These are phyloP conservation scores for Vaccinium myrtillus DNA, from an alignment of 148 eudicot genomes.

Conservation along the genomic window DNA sequence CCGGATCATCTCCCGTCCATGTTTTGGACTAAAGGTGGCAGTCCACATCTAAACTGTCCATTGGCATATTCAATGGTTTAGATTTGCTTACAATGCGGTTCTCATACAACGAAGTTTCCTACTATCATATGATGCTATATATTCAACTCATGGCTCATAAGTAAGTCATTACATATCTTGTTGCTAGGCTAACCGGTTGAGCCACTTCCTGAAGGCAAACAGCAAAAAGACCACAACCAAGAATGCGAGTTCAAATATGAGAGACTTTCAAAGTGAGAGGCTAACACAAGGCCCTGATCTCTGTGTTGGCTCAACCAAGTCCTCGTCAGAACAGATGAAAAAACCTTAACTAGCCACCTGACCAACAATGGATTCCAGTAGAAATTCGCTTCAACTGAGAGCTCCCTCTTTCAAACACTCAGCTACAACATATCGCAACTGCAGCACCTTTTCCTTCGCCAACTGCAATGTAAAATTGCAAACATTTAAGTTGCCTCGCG, in stretches of 20 bases:
- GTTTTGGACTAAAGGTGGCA: too few species aligned
- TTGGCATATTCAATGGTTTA: too few species aligned
- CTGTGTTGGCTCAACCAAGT: background rate
- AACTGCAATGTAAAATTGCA: constrained; percentile 37
- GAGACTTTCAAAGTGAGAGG: background rate
- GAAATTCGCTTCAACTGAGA: constrained; percentile 32
- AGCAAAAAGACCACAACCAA: background rate
- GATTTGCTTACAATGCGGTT: background rate
- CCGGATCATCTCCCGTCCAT: too few species aligned
- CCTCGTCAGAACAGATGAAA: background rate
- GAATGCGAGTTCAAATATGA: background rate
- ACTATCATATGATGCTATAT: background rate
- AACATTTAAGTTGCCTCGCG: background rate
- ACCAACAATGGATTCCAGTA: background rate
- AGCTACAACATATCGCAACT: constrained; percentile 49
- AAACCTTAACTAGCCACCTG: background rate
- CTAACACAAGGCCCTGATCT: background rate
- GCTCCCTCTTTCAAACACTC: constrained; percentile 58
- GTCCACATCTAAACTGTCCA: too few species aligned
- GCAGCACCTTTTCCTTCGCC: constrained; percentile 62
- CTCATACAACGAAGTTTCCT: background rate
- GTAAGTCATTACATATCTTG: background rate
- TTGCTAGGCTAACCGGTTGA: background rate
- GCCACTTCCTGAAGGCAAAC: background rate
- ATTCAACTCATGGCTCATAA: background rate